Evolutionary conservation across 805 yeast genomes (phyloP).

Genomic region (Blastobotrys chiropterorum): DNA sequence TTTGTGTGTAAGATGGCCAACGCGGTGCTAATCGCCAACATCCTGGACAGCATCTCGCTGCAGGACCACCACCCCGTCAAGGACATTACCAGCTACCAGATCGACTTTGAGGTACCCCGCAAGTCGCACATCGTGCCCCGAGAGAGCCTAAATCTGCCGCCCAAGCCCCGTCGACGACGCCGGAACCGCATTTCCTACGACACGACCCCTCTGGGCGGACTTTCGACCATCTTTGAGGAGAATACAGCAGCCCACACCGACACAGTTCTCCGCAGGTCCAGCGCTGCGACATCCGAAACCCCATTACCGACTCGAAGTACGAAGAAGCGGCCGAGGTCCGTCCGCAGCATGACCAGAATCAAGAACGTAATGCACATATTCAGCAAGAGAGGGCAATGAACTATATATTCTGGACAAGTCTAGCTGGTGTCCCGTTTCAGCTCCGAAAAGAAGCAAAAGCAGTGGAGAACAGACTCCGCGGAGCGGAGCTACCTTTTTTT

Average conservation of each 20-base stretch:
- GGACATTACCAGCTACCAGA: not conserved
- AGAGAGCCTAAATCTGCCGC: not conserved
- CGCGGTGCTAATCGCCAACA: not conserved
- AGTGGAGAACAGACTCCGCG: too few species aligned
- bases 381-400: not conserved
- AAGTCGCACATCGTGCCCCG: not conserved
- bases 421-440: too few species aligned
- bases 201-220: not conserved
- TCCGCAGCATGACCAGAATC: not conserved
- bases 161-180: not conserved
- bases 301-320: not conserved
- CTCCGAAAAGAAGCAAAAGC: not conserved
- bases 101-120: not conserved
- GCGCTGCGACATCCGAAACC: too few species aligned
- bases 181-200: not conserved
- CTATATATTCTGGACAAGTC: too few species aligned
- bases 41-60: not conserved
- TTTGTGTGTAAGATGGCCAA: not conserved
- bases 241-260: not conserved
- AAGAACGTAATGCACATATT: not conserved
- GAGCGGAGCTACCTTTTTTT: too few species aligned
- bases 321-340: not conserved
- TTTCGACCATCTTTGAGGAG: not conserved
- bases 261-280: too few species aligned
- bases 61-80: not conserved